These are phyloP conservation scores for Boletus coccyginus DNA, from an alignment of 768 basidiomycete species.

Conservation along the genomic window DNA sequence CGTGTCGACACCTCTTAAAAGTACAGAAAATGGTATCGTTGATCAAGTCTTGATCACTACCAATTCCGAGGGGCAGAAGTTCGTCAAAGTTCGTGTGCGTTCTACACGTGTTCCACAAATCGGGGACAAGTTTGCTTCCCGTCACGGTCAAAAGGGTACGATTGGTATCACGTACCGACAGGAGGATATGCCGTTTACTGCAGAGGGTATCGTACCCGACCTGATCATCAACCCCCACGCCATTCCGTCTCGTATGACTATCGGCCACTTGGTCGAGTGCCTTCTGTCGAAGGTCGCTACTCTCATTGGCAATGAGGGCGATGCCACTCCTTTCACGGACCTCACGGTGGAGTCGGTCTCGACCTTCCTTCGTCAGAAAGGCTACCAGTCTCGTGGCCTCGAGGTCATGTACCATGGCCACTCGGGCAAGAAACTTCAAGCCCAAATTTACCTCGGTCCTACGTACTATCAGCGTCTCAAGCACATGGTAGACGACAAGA, in stretches of 20 bases:
- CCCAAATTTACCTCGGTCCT: slow-evolving; percentile 97
- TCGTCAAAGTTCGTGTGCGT: slow-evolving; percentile 96
- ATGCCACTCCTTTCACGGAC: slow-evolving; percentile 98
- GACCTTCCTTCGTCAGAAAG: slow-evolving; percentile 79
- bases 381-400: slow-evolving; percentile 95
- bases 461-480: slow-evolving; percentile 99
- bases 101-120: slow-evolving; percentile 97
- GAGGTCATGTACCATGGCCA: slow-evolving; percentile 99
- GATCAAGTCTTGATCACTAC: slow-evolving; percentile 98
- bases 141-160: slow-evolving; percentile 99
- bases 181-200: slow-evolving; percentile 99
- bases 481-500: slow-evolving; percentile 99
- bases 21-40: slow-evolving; percentile 96
- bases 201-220: slow-evolving; percentile 95
- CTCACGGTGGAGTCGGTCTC: slow-evolving; percentile 98
- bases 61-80: slow-evolving; percentile 93
- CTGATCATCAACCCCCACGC: slow-evolving; percentile 99
- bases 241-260: slow-evolving; percentile 99
- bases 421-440: slow-evolving; percentile 96
- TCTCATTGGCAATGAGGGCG: slow-evolving; percentile 94
- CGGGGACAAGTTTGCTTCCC: slow-evolving; percentile 98
- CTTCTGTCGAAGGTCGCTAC: slow-evolving; percentile 95
- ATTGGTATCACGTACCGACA: slow-evolving; percentile 99
- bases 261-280: slow-evolving; percentile 99
- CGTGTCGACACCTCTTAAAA: slow-evolving; percentile 96